Evolutionary conservation across 495 filamentous ascomycete species (phyloP).

Genomic region (Lophiotrema nucula): DNA sequence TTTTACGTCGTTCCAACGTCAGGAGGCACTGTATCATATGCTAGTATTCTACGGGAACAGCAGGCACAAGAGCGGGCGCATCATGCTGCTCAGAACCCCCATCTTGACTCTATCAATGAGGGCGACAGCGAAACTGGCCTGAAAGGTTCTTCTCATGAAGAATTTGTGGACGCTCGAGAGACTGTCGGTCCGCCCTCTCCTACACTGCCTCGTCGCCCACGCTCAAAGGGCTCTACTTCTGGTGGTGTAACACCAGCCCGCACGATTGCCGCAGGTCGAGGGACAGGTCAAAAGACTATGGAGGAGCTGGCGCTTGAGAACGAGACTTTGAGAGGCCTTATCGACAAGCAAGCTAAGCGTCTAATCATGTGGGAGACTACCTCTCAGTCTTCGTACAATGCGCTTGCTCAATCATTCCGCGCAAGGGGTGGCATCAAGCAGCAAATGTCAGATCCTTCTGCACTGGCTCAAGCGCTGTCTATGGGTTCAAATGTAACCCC

Average conservation of each 20-base stretch:
- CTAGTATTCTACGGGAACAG: constrained; percentile 74
- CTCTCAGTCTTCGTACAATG: constrained; percentile 75
- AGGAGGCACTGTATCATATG: constrained; percentile 86
- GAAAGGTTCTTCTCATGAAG: constrained; percentile 37
- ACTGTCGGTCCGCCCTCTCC: constrained; percentile 53
- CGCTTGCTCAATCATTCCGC: constrained; percentile 75
- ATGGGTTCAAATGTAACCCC: constrained; percentile 5
- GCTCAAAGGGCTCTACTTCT: not conserved
- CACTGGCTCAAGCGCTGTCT: constrained; percentile 20
- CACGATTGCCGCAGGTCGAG: constrained; percentile 38
- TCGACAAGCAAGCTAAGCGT: constrained; percentile 74
- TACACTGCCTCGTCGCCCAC: constrained; percentile 42
- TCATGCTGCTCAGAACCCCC: constrained; percentile 45
- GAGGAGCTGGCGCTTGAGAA: constrained; percentile 88
- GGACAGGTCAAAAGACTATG: constrained; percentile 54
- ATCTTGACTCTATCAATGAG: constrained; percentile 47
- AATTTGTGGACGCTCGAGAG: constrained; percentile 87
- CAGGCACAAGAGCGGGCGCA: constrained; percentile 66
- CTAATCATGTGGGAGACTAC: constrained; percentile 83
- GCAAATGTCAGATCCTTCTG: constrained; percentile 11
- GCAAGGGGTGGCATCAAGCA: constrained; percentile 35
- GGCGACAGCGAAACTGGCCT: constrained; percentile 50
- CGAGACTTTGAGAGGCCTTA: constrained; percentile 65
- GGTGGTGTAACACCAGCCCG: constrained; percentile 9
- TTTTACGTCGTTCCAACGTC: constrained; percentile 95